These are phyloP conservation scores for Arachis monticola DNA, from an alignment of 331 rosid species.

Conservation along the genomic window DNA sequence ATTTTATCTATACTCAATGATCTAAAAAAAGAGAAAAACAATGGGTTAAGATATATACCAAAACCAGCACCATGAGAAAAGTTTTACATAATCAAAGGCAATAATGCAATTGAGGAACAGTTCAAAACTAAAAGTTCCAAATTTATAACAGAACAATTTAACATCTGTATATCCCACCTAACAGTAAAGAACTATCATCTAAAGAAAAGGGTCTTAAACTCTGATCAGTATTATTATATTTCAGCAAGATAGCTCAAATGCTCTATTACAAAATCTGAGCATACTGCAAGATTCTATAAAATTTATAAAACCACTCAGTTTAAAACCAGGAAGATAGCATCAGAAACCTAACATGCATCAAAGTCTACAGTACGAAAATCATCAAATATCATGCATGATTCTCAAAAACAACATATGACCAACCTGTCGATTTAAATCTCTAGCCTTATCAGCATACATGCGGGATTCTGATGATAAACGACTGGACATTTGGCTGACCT, in stretches of 20 bases:
- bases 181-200: no score
- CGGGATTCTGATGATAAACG: slow-evolving; percentile 95
- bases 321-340: slow-evolving; percentile 17
- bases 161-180: slow-evolving; percentile 13
- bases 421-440: slow-evolving; percentile 92
- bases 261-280: slow-evolving; percentile 5
- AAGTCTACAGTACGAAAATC: slow-evolving; percentile 5
- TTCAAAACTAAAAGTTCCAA: background rate
- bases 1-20: slow-evolving; percentile 16
- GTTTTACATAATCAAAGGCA: slow-evolving; percentile 1
- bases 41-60: background rate
- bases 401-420: slow-evolving; percentile 38
- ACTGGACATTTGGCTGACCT: slow-evolving; percentile 97
- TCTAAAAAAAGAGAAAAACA: background rate
- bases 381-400: slow-evolving; percentile 11
- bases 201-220: slow-evolving; percentile 1
- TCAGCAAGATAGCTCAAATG: background rate
- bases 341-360: slow-evolving; percentile 2
- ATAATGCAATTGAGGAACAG: slow-evolving; percentile 3
- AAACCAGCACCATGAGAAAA: background rate
- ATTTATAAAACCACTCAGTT: slow-evolving; percentile 23
- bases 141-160: slow-evolving; percentile 3
- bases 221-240: background rate
- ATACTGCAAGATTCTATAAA: background rate
- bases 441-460: slow-evolving; percentile 89